A percentile compares a stretch with the other conserved stretches of the same genome.
phyloP scores from a whole-genome alignment of 306 rosid species.

The Quercus mongolica region DNA sequence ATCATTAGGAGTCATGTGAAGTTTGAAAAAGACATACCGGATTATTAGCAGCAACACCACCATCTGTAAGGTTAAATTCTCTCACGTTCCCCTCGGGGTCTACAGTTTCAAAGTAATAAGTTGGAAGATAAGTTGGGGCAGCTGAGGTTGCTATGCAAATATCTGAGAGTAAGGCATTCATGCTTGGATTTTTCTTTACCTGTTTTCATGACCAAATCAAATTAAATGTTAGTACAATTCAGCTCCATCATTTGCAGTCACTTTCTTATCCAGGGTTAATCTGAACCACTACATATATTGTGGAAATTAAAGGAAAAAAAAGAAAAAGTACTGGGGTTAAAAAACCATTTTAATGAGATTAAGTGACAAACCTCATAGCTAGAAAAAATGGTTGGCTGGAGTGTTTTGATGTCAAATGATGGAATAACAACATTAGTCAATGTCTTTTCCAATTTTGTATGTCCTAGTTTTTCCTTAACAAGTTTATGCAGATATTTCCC shows the following conservation, averaged over 20 bases:
- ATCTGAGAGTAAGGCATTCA: constrained; percentile 43
- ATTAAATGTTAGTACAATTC: neutral
- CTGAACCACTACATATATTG: neutral
- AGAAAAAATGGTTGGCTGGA: constrained; percentile 59
- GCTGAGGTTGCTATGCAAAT: constrained; percentile 72
- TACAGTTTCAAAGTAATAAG: constrained; percentile 50
- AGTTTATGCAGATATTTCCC: constrained; percentile 61
- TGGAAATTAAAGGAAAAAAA: neutral
- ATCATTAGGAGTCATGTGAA: neutral
- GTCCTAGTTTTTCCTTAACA: constrained; percentile 50
- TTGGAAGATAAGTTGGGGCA: constrained; percentile 75
- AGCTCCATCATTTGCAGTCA: neutral
- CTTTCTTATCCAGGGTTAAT: neutral
- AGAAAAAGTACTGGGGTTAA: neutral
- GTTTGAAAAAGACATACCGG: constrained; percentile 36
- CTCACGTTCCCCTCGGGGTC: constrained; percentile 9
- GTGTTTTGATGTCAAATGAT: constrained; percentile 50
- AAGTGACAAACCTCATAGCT: constrained; percentile 44
- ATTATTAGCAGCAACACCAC: constrained; percentile 72
- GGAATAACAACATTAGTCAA: constrained; percentile 68
- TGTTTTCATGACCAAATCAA: neutral
- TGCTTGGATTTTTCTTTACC: constrained; percentile 27
- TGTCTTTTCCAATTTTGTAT: constrained; percentile 47
- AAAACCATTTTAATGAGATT: neutral
- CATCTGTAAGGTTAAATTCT: constrained; percentile 57